Percentiles rank a stretch among this genome's conserved stretches.
These are phyloP conservation scores for Hibiscus syriacus DNA, from an alignment of 345 rosid genomes.

Conservation along the genomic window DNA sequence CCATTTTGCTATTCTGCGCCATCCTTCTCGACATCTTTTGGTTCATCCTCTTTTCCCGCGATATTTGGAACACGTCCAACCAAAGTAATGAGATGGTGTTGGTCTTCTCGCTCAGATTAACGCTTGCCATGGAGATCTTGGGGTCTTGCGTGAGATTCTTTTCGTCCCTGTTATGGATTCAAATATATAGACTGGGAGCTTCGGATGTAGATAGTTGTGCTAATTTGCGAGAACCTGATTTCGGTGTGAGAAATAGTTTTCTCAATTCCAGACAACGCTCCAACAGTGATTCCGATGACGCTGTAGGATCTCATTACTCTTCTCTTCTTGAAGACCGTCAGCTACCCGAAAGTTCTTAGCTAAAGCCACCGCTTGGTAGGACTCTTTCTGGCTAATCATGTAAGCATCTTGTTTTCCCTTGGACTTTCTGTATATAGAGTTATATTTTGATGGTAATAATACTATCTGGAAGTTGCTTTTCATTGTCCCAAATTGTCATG, in stretches of 20 bases:
- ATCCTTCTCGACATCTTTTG: conserved; percentile 54
- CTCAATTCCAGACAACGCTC: conserved; percentile 10
- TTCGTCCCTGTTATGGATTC: conserved; percentile 82
- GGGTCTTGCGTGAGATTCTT: conserved; percentile 73
- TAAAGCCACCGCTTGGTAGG: neutral
- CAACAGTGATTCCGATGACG: conserved; percentile 37
- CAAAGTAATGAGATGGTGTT: conserved; percentile 28
- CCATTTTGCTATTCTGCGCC: conserved; percentile 64
- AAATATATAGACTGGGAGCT: conserved; percentile 80
- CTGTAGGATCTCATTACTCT: conserved; percentile 50
- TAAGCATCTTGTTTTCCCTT: conserved; percentile 22
- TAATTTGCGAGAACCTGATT: conserved; percentile 39
- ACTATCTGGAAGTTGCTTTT: too few relatives aligned
- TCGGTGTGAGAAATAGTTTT: conserved; percentile 58
- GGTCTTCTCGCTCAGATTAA: conserved; percentile 69
- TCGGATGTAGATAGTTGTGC: conserved; percentile 33
- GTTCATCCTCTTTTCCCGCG: conserved; percentile 59
- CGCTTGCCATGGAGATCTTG: conserved; percentile 67
- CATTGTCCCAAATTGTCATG: too few relatives aligned
- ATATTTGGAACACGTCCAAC: conserved; percentile 40
- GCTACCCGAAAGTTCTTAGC: conserved; percentile 18
- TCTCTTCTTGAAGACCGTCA: conserved; percentile 50
- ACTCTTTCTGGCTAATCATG: conserved; percentile 21
- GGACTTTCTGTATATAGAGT: neutral
- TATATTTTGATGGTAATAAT: neutral